Evolutionary conservation across 164 flowering plant genomes (phyloP), one percentile per base, ranked within the genome.

Genomic region (Nymphaea colorata): DNA sequence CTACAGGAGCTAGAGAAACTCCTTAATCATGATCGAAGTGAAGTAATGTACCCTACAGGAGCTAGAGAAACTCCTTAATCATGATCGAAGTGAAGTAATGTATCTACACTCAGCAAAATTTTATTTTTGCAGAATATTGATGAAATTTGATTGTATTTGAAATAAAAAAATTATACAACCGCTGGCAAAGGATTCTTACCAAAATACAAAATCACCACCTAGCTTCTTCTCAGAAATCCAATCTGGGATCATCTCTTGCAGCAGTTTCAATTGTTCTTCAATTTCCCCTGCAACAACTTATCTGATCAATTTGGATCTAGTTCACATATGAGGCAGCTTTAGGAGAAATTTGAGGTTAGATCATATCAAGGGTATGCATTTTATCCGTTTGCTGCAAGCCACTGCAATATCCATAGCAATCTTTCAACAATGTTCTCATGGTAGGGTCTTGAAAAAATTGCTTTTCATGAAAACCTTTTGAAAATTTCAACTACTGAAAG

Each of bases 171-270:
- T 25, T 25, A 25, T 25, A 25, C 36, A 25, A 25, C 36, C 36
- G 36, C 0, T 25, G 1, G 36, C 36, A 25, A 25, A 47, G 55
- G 55, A 47, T 47, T 47, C 86, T 76, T 64, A 87, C 95, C 88
- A 41, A 42, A 86, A 4, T 8, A 91, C 83, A 65, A 64, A 53
- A 76, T 86, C 90, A 11, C 97, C 93, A 66, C 79, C 75, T 12
- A 75, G 71, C 65, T 64, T 68, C 71, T 80, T 82, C 69, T 80
- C 82, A 36, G 76, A 77, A 67, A 91, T 83, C 89, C 88, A 89
- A 53, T 89, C 91, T 3, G 98, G 96, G 55, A 77, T 82, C 8
- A 91, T 67, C 75, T 89, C 91, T 64, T 80, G 77, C 76, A 91
- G 51, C 70, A 87, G 68, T 42, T 67, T 73, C 18, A 89, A 80